Evolutionary conservation across 768 basidiomycete genomes (phyloP).

Genomic region (Pholiota conissans): DNA sequence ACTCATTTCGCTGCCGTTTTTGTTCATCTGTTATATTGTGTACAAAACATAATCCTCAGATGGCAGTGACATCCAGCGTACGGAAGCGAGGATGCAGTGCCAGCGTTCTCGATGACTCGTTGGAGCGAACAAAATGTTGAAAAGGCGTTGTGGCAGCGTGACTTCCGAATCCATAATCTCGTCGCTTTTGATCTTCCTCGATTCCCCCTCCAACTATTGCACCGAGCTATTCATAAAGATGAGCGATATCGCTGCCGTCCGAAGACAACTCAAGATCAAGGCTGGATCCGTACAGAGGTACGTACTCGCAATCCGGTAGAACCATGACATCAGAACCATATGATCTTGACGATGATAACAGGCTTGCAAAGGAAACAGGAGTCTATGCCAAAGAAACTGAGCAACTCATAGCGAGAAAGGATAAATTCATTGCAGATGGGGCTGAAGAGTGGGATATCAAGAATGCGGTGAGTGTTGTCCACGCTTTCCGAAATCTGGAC

Average conservation of each 20-base stretch:
- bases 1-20: too few species aligned
- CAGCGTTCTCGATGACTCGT: not conserved
- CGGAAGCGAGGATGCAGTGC: not conserved
- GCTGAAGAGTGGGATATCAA: conserved; percentile 78
- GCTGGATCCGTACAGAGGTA: conserved; percentile 66
- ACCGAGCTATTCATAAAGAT: conserved; percentile 27
- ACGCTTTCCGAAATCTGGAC: not conserved
- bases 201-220: not conserved
- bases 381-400: conserved; percentile 68
- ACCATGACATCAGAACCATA: not conserved
- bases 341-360: conserved; percentile 24
- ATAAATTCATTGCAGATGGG: conserved; percentile 57
- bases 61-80: not conserved
- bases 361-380: conserved; percentile 66
- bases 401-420: conserved; percentile 56
- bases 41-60: too few species aligned
- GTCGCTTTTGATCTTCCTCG: not conserved
- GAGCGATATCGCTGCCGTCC: conserved; percentile 49
- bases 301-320: conserved; percentile 7
- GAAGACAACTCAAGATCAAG: conserved; percentile 79
- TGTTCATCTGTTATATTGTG: too few species aligned
- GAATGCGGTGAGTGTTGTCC: conserved; percentile 52
- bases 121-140: not conserved
- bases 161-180: not conserved
- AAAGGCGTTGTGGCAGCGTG: not conserved